Evolutionary conservation across 306 rosid genomes (phyloP).

Genomic region (Albizia julibrissin): DNA sequence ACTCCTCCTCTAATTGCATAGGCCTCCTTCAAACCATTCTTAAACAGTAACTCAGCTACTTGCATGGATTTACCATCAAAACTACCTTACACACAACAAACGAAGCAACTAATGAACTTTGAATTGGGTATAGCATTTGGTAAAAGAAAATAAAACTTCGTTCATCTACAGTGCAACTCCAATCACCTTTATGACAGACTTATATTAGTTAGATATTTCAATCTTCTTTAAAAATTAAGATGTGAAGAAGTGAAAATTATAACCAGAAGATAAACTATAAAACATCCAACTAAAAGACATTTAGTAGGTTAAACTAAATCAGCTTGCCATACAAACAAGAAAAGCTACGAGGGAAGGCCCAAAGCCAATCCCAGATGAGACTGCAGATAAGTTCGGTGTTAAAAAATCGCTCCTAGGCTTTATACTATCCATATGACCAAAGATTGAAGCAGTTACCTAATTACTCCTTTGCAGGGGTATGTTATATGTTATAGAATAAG

Average conservation of each 20-base stretch:
- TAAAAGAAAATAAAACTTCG: conserved; percentile 11
- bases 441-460: conserved; percentile 2
- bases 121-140: neutral
- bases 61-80: conserved; percentile 90
- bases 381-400: neutral
- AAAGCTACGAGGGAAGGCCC: neutral
- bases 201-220: neutral
- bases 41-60: conserved; percentile 84
- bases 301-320: neutral
- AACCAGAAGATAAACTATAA: neutral
- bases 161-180: conserved; percentile 2
- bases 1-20: conserved; percentile 92
- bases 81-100: conserved; percentile 87
- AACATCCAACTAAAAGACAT: neutral
- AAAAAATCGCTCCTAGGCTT: conserved; percentile 6
- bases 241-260: neutral
- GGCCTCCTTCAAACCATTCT: conserved; percentile 88
- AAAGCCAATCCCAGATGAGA: neutral
- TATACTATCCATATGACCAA: neutral
- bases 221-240: conserved; percentile 8
- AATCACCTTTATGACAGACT: conserved; percentile 8
- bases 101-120: conserved; percentile 41
- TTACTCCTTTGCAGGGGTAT: neutral
- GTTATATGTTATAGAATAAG: neutral
- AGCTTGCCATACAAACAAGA: neutral